phyloP scores from a whole-genome alignment of 1,284 basidiomycete genomes.

The Pyrrhoderma noxium region DNA sequence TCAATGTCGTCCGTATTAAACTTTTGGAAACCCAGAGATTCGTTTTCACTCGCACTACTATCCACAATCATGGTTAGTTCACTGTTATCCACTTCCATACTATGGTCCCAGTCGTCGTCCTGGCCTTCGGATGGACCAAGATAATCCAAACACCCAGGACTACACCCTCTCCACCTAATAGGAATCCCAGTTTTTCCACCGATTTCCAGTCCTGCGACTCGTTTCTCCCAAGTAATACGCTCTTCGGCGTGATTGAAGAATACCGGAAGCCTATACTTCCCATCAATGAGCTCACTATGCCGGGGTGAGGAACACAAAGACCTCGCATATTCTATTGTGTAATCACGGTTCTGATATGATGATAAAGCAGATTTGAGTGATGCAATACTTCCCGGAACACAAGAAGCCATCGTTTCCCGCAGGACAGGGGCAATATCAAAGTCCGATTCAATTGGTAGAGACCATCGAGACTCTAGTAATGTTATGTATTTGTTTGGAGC shows the following conservation, averaged over 20 bases:
- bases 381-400: constrained; percentile 14
- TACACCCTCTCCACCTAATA: constrained; percentile 65
- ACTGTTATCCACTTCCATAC: constrained; percentile 4
- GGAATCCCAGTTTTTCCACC: constrained; percentile 44
- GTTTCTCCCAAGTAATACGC: constrained; percentile 56
- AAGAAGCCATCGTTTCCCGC: constrained; percentile 7
- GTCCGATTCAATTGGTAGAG: constrained; percentile 6
- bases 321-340: constrained; percentile 7
- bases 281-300: constrained; percentile 29
- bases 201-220: constrained; percentile 44
- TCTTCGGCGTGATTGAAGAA: constrained; percentile 57
- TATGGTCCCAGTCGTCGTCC: constrained; percentile 15
- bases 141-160: constrained; percentile 52
- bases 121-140: constrained; percentile 28
- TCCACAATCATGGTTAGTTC: background rate
- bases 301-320: constrained; percentile 47
- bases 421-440: constrained; percentile 7
- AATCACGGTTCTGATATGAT: too few relatives aligned
- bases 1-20: constrained; percentile 8
- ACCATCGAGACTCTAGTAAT: constrained; percentile 11
- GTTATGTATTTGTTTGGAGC: constrained; percentile 1
- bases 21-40: background rate
- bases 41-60: background rate
- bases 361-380: constrained; percentile 1
- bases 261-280: constrained; percentile 25